Percentiles rank a stretch among this genome's conserved stretches.
Evolutionary conservation across 805 yeast genomes (phyloP).

Genomic region (Starmerella riodocensis): DNA sequence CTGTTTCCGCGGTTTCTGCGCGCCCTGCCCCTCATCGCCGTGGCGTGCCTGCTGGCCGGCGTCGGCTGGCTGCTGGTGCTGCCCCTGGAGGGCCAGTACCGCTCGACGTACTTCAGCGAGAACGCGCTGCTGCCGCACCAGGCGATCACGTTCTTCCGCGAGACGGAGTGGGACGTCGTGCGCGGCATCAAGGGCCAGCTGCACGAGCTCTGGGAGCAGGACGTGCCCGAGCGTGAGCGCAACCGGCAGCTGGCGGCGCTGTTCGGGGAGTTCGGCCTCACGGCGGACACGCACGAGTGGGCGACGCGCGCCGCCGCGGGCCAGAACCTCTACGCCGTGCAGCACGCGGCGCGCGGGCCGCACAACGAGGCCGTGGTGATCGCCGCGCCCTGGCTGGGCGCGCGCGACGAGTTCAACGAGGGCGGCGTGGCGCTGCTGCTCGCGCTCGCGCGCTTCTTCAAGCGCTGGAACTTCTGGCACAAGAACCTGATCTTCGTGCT

Average conservation of each 20-base stretch:
- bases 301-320: constrained; percentile 17
- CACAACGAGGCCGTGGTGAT: constrained; percentile 90
- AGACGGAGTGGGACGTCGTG: constrained; percentile 83
- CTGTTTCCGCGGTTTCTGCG: constrained; percentile 20
- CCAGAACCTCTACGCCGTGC: constrained; percentile 45
- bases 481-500: constrained; percentile 80
- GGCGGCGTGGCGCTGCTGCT: constrained; percentile 69
- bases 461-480: constrained; percentile 86
- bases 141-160: constrained; percentile 81
- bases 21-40: constrained; percentile 24
- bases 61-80: constrained; percentile 43
- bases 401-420: constrained; percentile 50
- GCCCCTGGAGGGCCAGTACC: constrained; percentile 70
- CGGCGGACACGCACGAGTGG: constrained; percentile 39
- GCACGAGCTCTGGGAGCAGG: constrained; percentile 26
- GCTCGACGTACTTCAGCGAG: constrained; percentile 80
- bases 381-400: constrained; percentile 74
- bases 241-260: constrained; percentile 34
- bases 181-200: constrained; percentile 69
- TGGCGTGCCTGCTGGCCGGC: constrained; percentile 30
- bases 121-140: constrained; percentile 97
- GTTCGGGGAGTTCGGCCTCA: constrained; percentile 62
- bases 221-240: constrained; percentile 24
- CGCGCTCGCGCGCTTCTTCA: constrained; percentile 66
- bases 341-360: constrained; percentile 90